phyloP scores from a whole-genome alignment of 2,329 filamentous ascomycete genomes.

The Colletotrichum sp. region DNA sequence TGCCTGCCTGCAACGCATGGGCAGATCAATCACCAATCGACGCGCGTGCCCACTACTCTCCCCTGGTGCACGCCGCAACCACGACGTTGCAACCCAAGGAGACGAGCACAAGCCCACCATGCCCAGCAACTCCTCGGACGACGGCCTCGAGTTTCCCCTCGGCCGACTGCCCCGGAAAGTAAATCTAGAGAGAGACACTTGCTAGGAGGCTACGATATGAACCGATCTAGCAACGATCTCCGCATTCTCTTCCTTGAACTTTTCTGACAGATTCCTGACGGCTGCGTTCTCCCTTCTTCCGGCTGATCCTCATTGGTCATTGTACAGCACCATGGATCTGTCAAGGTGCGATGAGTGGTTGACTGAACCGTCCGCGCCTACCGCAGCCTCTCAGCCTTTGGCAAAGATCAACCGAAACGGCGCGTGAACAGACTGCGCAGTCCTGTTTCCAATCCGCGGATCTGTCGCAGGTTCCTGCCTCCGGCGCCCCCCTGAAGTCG shows the following conservation, averaged over 20 bases:
- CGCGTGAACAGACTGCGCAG: slow-evolving; percentile 3
- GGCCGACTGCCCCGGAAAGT: background rate
- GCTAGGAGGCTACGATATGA: background rate
- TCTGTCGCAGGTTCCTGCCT: slow-evolving; percentile 19
- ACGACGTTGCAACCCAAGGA: background rate
- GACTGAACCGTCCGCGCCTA: background rate
- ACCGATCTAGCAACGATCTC: background rate
- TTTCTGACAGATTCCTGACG: background rate
- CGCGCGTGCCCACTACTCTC: background rate
- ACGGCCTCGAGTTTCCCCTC: background rate
- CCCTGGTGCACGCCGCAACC: background rate
- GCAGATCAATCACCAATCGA: background rate
- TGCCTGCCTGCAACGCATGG: background rate
- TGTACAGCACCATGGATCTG: background rate
- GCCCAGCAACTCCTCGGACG: background rate
- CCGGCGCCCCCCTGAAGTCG: background rate
- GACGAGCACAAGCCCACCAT: background rate
- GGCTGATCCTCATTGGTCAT: background rate
- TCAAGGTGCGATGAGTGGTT: background rate
- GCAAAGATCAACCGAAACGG: slow-evolving; percentile 7
- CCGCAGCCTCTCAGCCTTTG: background rate
- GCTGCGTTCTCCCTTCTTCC: background rate
- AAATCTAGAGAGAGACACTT: background rate
- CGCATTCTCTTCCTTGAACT: background rate
- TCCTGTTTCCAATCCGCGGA: slow-evolving; percentile 22